A percentile compares a stretch with the other conserved stretches of the same genome.
phyloP scores from a whole-genome alignment of 83 land plant species.

The Isoetes engelmannii region DNA sequence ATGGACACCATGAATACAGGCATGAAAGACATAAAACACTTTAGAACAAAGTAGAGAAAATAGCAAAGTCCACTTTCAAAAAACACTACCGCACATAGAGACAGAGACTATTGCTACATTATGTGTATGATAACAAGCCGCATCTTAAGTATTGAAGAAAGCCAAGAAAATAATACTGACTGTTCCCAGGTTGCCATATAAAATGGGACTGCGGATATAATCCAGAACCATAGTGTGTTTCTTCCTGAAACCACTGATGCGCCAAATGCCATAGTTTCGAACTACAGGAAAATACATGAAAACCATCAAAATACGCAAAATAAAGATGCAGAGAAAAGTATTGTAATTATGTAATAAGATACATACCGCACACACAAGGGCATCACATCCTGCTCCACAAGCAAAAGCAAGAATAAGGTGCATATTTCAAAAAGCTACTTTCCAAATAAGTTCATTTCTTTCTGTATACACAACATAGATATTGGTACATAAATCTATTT shows the following conservation, averaged over 20 bases:
- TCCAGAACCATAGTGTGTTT: constrained; percentile 73
- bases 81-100: not conserved
- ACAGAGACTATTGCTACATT: constrained; percentile 2
- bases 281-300: constrained; percentile 36
- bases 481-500: too few species aligned
- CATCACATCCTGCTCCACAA: constrained; percentile 83
- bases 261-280: constrained; percentile 88
- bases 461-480: too few species aligned
- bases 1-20: too few species aligned
- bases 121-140: not conserved
- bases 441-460: too few species aligned
- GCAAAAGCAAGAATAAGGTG: too few species aligned
- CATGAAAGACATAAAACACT: not conserved
- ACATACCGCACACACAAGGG: constrained; percentile 90
- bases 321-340: not conserved
- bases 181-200: constrained; percentile 98
- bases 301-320: not conserved
- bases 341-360: not conserved
- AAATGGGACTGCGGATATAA: constrained; percentile 81
- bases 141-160: not conserved
- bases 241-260: constrained; percentile 85
- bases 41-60: not conserved
- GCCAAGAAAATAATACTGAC: constrained; percentile 35
- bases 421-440: too few species aligned
- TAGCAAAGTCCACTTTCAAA: not conserved